phyloP scores from a whole-genome alignment of 768 basidiomycete genomes.

The Russula virescens region DNA sequence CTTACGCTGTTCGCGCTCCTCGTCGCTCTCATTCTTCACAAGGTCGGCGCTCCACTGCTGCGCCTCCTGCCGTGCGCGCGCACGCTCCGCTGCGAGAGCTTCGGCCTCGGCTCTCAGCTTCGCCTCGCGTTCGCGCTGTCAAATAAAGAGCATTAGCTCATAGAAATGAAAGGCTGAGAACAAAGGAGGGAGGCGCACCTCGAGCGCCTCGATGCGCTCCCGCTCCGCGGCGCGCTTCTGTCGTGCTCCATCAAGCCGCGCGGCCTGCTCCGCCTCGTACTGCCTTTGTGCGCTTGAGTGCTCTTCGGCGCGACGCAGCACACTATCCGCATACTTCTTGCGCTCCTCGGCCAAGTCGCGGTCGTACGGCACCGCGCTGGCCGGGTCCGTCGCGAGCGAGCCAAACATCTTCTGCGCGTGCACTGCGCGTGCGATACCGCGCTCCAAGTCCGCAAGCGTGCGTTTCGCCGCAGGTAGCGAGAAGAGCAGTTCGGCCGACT shows the following conservation, averaged over 20 bases:
- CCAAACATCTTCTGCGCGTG: conserved; percentile 87
- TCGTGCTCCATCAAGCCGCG: conserved; percentile 71
- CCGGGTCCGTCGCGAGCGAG: conserved; percentile 69
- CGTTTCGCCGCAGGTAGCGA: conserved; percentile 68
- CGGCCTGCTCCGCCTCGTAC: conserved; percentile 64
- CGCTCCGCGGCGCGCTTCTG: conserved; percentile 76
- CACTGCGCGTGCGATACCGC: conserved; percentile 71
- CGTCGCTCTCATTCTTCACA: conserved; percentile 62
- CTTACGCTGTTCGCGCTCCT: conserved; percentile 63
- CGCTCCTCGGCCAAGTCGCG: conserved; percentile 86
- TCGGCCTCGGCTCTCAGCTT: conserved; percentile 65
- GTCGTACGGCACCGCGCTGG: conserved; percentile 70
- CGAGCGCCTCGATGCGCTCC: conserved; percentile 53
- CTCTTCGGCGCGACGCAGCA: conserved; percentile 76
- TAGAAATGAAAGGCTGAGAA: neutral
- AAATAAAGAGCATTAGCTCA: neutral
- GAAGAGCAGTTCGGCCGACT: conserved; percentile 86
- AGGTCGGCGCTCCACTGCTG: conserved; percentile 65
- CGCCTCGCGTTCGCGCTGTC: conserved; percentile 56
- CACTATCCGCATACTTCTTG: conserved; percentile 80
- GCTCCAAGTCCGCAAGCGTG: conserved; percentile 70
- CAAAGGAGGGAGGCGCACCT: conserved; percentile 44
- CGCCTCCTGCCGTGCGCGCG: conserved; percentile 70
- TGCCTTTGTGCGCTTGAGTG: conserved; percentile 68
- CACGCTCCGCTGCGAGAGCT: conserved; percentile 73